Base-by-base conservation (phyloP, 345 rosid species). In the Acer yangbiense region DNA sequence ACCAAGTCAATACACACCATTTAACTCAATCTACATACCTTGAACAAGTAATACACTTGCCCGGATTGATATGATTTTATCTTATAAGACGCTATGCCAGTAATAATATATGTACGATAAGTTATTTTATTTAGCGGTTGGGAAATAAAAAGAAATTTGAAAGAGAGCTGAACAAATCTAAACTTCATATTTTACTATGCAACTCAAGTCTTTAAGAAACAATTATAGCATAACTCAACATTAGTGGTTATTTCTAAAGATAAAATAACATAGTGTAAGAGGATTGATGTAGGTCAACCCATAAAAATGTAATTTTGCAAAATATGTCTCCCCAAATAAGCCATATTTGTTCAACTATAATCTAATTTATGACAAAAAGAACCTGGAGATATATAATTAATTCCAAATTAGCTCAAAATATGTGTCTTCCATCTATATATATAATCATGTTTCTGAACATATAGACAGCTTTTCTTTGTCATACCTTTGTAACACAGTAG, bases 401-500 rank as follows among this genome's bases (percentile, higher is more conserved):
- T 1, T 7, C 55, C 54, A 71, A 39, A 35, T 12, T 74, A 46
- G 17, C 21, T 14, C 55, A 52, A 44, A 77, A 54, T 14, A 4
- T 32, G 35, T 10, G 32, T 7, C 39, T 27, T 9, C 17, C 6
- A 12, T 32, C 46, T 32, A 3, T 8, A 46, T 5, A 46, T 46
- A 27, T 7, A 69, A 14, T 14, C 16, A 41, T 27, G 14, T 23
- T 48, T 21, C 10, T 14, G 65, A 64, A 3, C 21, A 60, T 25
- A 58, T n/a, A 82, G 50, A 18, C 14, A 73, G 12, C 55, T 27
- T 1, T 7, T 7, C 32, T 23, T 78, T 44, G 32, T 17, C 64
- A 41, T 88, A 95, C 99, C 99, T 95, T 93, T 4, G 99, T 93
- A 65, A 95, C 85, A 76, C 98, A 95, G 85, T 93, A 95, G 79